Conservation (phyloP, 176 grass and related monocot species). For the Paspalum notatum region DNA sequence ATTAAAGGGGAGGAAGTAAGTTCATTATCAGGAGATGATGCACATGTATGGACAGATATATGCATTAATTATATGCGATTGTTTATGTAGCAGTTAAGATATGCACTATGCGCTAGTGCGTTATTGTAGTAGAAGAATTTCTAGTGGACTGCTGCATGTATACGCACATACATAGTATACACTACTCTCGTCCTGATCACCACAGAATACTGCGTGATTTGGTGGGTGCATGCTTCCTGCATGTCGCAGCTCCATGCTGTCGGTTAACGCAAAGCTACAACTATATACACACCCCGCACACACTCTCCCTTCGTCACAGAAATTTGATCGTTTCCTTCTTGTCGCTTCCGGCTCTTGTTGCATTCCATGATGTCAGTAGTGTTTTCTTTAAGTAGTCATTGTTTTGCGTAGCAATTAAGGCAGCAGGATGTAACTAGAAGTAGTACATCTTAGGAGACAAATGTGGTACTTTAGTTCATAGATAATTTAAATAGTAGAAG, state of each 20-base stretch:
- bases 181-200: neutral
- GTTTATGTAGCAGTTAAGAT: neutral
- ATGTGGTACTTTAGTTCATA: too few relatives aligned
- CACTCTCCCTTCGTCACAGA: neutral
- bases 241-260: neutral
- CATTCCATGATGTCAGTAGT: neutral
- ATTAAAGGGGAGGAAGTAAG: neutral
- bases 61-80: neutral
- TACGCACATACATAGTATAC: neutral
- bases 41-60: neutral
- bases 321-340: neutral
- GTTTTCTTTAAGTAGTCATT: neutral
- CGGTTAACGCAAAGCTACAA: neutral
- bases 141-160: neutral
- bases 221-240: conserved; percentile 4
- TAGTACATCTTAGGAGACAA: too few relatives aligned
- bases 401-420: neutral
- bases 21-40: neutral
- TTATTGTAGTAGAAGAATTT: neutral
- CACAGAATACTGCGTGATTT: conserved; percentile 23
- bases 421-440: neutral
- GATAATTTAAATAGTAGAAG: too few relatives aligned
- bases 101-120: neutral
- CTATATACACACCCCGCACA: neutral
- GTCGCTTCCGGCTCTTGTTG: conserved; percentile 4